phyloP scores from a whole-genome alignment of 352 stramenopile species.

The Detonula confervacea region DNA sequence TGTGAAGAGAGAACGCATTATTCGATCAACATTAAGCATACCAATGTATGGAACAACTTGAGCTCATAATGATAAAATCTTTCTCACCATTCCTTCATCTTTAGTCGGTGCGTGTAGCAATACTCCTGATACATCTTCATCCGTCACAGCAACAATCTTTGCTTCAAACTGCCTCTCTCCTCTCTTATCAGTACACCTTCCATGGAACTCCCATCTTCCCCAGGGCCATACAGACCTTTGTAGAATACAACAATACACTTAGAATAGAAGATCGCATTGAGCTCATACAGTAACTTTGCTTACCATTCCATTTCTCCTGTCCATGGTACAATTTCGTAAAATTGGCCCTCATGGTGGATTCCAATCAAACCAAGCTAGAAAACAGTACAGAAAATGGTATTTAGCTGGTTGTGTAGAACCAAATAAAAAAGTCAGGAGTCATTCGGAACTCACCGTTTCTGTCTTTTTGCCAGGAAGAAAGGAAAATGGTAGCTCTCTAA shows the following conservation, averaged over 20 bases:
- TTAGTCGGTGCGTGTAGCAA: conserved; percentile 75
- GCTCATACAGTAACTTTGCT: too few relatives aligned
- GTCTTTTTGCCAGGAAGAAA: conserved; percentile 59
- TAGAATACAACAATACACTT: too few relatives aligned
- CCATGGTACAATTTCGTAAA: conserved; percentile 86
- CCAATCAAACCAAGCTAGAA: too few relatives aligned
- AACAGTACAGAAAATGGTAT: too few relatives aligned
- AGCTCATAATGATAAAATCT: neutral
- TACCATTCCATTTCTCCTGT: conserved; percentile 81
- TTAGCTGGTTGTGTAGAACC: too few relatives aligned
- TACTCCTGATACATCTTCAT: conserved; percentile 61
- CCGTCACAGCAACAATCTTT: conserved; percentile 60
- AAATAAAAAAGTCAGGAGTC: too few relatives aligned
- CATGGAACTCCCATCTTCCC: conserved; percentile 72
- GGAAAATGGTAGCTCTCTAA: conserved; percentile 72
- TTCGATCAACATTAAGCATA: too few relatives aligned
- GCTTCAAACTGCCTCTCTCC: conserved; percentile 69
- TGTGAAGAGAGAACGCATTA: too few relatives aligned
- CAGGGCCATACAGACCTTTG: too few relatives aligned
- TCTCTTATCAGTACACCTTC: conserved; percentile 52
- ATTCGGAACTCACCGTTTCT: conserved; percentile 73
- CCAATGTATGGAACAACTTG: too few relatives aligned
- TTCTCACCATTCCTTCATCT: conserved; percentile 72
- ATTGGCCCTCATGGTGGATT: conserved; percentile 75
- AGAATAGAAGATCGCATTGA: too few relatives aligned